Evolutionary conservation across 331 rosid species (phyloP), one percentile per base, ranked within the genome.

Genomic region (Quercus phellos): DNA sequence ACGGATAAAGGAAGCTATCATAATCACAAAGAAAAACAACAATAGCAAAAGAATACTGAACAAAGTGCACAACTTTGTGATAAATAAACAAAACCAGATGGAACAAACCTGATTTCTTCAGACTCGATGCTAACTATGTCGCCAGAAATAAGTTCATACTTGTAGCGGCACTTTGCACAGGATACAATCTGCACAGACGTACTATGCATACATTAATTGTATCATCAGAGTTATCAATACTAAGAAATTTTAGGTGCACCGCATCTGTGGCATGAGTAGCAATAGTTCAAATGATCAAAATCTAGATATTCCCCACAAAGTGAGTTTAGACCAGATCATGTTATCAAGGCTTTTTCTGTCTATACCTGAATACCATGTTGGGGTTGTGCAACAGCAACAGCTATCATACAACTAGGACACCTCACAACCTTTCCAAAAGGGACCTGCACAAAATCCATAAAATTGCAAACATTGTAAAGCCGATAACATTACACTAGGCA

Each of bases 31-130:
- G 26, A 34, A 32, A 8, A 81, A 55, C 50, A 54, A 46, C 30
- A 17, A 38, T 18, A 63, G 29, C 32, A 26, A 56, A 4, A 21
- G 29, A 70, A 30, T 21, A 51, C 7, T 30, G 34, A 64, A 51
- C 30, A 60, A 53, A 29, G 38, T 18, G 42, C 51, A 14, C 19
- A 77, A 30, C 10, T 21, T 18, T 24, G 42, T 19, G 53, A 80
- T 51, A 71, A 68, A 66, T 17, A 63, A 56, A 27, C 50, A 73
- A 64, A 78, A 81, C 74, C 55, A 68, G 55, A 76, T 58, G 72
- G 59, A 88, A 80, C 93, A 83, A 84, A 95, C 99, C 98, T 87
- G 88, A 92, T 89, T 91, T 95, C 99, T 89, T 95, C 99, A 4
- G 99, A 95, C 73, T 84, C 90, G 71, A 92, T 91, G 60, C 88